Base-by-base conservation (phyloP, 2,329 filamentous ascomycete species). In the Penicillium italicum region DNA sequence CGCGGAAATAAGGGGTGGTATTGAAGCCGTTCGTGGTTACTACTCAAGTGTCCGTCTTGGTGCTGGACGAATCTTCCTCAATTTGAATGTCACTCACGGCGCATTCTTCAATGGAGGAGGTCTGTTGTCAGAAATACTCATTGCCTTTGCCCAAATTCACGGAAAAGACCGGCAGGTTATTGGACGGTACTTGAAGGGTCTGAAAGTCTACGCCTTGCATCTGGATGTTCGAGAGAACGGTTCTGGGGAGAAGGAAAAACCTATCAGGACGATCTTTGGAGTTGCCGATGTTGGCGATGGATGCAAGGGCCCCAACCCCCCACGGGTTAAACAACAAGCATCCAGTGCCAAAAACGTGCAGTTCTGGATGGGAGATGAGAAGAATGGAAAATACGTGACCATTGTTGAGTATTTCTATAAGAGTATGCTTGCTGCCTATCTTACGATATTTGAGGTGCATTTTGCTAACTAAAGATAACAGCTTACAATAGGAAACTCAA, bases 401-500 rank as follows among this genome's bases (percentile, higher is more conserved):
- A 60, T 70, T n/a, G 42, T 53, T 1, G 46, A 65, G 0, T 69
- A 65, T 24, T 69, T 67, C 45, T 37, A 43, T 4, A 26, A 46
- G 8, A 22, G 67, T 69, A 58, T 50, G 60, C 54, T 44, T 14
- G 24, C 5, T 41, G 20, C 9, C 4, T 36, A 5, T 45, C 3
- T 5, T 5, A 34, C 31, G 18, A 22, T 38, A 22, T 41, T 42
- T 20, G 26, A 34, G 22, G 12, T 43, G 14, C n/a, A 4, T 4
- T 40, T 1, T 31, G 28, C 34, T 57, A 44, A 53, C 40, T 33
- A n/a, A 10, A 18, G 28, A 24, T 6, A 26, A 41, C 65, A 79
- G 72, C 8, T 66, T 76, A 67, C 57, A 41, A 44, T 2, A 74
- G 80, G 46, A 58, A 59, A 0, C 52, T 70, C 1, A 62, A 74